A percentile compares a stretch with the other conserved stretches of the same genome.
phyloP scores from a whole-genome alignment of 1,284 basidiomycete species.

The Cutaneotrichosporon cyanovorans region DNA sequence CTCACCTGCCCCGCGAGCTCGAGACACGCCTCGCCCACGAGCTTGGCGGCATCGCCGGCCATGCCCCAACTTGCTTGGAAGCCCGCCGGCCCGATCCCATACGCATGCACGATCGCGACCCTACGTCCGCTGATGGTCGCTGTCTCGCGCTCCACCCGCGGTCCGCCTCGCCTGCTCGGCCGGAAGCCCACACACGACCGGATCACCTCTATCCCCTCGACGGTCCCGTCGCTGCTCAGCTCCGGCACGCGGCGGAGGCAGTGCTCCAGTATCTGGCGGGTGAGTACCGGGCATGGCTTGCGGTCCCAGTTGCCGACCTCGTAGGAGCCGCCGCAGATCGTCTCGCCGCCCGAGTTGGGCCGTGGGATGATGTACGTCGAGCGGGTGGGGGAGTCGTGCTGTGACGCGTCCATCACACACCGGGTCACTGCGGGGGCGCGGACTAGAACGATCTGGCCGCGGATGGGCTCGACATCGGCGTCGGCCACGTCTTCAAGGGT shows the following conservation, averaged over 20 bases:
- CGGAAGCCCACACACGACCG: slow-evolving; percentile 20
- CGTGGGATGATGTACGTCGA: slow-evolving; percentile 21
- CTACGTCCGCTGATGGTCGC: neutral
- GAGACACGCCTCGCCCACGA: slow-evolving; percentile 16
- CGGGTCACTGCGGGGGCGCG: slow-evolving; percentile 13
- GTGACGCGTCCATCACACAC: slow-evolving; percentile 18
- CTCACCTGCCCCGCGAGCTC: neutral
- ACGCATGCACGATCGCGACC: slow-evolving; percentile 21
- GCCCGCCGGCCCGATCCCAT: slow-evolving; percentile 32
- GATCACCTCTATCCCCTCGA: slow-evolving; percentile 18
- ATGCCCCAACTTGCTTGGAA: slow-evolving; percentile 35
- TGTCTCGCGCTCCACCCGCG: slow-evolving; percentile 15
- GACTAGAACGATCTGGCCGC: slow-evolving; percentile 18
- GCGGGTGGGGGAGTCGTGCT: slow-evolving; percentile 11
- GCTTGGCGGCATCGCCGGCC: slow-evolving; percentile 25
- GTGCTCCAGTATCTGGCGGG: slow-evolving; percentile 13
- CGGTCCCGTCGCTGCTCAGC: slow-evolving; percentile 10
- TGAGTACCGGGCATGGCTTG: slow-evolving; percentile 8
- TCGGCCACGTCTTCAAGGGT: slow-evolving; percentile 13
- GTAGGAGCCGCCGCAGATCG: slow-evolving; percentile 22
- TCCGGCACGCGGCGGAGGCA: slow-evolving; percentile 18
- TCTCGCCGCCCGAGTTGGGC: slow-evolving; percentile 16
- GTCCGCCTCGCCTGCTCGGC: slow-evolving; percentile 13
- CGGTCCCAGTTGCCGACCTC: slow-evolving; percentile 16
- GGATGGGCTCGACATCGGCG: slow-evolving; percentile 14